Conservation (phyloP, 139 green algal species). For the Dunaliella sp. region DNA sequence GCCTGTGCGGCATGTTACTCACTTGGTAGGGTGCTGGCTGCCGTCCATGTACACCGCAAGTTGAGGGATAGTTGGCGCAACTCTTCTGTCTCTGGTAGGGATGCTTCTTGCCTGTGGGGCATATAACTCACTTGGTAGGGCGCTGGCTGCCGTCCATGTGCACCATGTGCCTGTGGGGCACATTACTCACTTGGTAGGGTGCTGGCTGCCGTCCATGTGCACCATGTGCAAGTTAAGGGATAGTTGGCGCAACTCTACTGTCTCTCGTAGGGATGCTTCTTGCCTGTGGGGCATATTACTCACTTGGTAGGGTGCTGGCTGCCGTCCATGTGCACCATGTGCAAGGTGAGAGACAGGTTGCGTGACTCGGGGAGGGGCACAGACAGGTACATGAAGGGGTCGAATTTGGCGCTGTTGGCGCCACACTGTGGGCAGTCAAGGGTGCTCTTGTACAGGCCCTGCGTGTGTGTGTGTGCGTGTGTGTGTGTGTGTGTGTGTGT, state of each 20-base stretch:
- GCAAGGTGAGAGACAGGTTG: slow-evolving; percentile 28
- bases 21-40: not conserved
- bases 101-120: too few species aligned
- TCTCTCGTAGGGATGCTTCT: too few species aligned
- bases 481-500: not conserved
- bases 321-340: slow-evolving; percentile 60
- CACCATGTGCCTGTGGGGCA: too few species aligned
- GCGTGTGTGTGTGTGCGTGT: slow-evolving; percentile 4
- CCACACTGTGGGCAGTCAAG: slow-evolving; percentile 85
- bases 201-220: too few species aligned
- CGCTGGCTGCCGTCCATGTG: slow-evolving; percentile 35
- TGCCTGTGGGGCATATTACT: too few species aligned
- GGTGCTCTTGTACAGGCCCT: slow-evolving; percentile 86
- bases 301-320: not conserved
- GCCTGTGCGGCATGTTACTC: too few species aligned
- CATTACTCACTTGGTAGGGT: too few species aligned
- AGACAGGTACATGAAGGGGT: slow-evolving; percentile 96
- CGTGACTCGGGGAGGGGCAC: slow-evolving; percentile 80
- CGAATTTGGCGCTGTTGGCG: slow-evolving; percentile 82
- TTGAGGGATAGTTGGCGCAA: slow-evolving; percentile 21
- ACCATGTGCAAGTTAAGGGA: slow-evolving; percentile 35
- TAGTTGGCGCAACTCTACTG: slow-evolving; percentile 40
- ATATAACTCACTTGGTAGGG: not conserved
- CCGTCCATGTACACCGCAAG: slow-evolving; percentile 54
- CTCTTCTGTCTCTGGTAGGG: too few species aligned